Evolutionary conservation across 1,139 yeast genomes (phyloP), one percentile per base, ranked within the genome.

Genomic region (Hyphopichia khmerensis): DNA sequence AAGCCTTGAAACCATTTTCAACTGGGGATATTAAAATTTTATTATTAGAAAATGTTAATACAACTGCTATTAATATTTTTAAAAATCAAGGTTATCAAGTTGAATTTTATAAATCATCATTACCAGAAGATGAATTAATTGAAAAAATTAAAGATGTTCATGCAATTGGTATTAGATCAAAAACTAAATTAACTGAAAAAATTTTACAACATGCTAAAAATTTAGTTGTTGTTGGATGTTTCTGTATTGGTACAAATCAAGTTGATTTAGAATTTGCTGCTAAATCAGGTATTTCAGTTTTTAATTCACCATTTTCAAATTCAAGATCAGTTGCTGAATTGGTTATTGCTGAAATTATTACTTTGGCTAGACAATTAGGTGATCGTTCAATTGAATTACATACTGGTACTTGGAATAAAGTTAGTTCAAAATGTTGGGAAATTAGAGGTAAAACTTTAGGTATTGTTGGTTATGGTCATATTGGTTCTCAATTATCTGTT

Each of bases 241-340:
- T 93, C 86, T 93, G 99, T 77, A 93, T 93, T 58, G 99, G 99
- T 60, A 95, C 99, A 45, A 93, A 93, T 72, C 99, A 93, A 73
- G 99, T 93, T 45, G 95, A 93, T 64, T 78, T 93, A 53, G 88
- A 87, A 52, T 87, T 66, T 57, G 99, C 99, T 46, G 97, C 98
- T 50, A 81, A 84, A 60, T 78, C 80, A 40, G 99, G 99, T 72
- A 80, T 91, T 65, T 91, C 98, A 40, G 99, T 93, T 27, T 93
- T 93, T 84, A 93, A 93, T 77, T 93, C 99, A 31, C 99, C 99
- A 44, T 93, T 95, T 74, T 90, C 97, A 52, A 93, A 93, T 75
- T 93, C 99, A 29, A 85, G 99, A 72, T 90, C 97, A 4, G 99
- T 93, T 39, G 99, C 99, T 46, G 99, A 93, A 72, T 79, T 95